Conservation (phyloP, 441 rosid genomes). For the Jatropha podagrica region DNA sequence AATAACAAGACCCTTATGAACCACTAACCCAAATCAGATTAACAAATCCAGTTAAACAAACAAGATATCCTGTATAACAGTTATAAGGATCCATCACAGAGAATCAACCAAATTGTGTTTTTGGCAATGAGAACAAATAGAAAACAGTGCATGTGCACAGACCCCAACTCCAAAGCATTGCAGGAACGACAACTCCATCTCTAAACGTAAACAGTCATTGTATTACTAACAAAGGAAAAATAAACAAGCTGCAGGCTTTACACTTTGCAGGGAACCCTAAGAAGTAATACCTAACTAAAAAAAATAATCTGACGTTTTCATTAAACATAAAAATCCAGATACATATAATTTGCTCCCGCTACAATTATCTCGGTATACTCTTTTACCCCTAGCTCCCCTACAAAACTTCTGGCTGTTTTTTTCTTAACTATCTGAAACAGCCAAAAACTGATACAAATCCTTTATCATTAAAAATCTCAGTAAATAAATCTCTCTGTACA, state of each 20-base stretch:
- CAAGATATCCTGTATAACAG: too few species aligned
- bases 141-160: too few species aligned
- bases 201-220: too few species aligned
- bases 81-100: not conserved
- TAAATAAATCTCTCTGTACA: constrained; percentile 20
- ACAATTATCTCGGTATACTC: constrained; percentile 10
- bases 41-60: not conserved
- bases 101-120: too few species aligned
- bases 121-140: not conserved
- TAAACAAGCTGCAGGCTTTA: too few species aligned
- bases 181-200: too few species aligned
- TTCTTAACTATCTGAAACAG: constrained; percentile 45
- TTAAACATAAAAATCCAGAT: not conserved
- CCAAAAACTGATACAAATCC: constrained; percentile 34
- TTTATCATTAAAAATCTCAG: not conserved
- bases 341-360: not conserved
- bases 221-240: too few species aligned
- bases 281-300: too few species aligned
- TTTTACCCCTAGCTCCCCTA: constrained; percentile 23
- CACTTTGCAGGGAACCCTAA: too few species aligned
- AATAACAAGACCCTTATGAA: not conserved
- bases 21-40: not conserved
- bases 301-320: constrained; percentile 1
- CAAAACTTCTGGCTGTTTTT: constrained; percentile 65
- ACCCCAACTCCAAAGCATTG: too few species aligned